These are phyloP conservation scores for Dendrocalamus latiflorus DNA, from an alignment of 202 grass and related monocot species.

Conservation along the genomic window DNA sequence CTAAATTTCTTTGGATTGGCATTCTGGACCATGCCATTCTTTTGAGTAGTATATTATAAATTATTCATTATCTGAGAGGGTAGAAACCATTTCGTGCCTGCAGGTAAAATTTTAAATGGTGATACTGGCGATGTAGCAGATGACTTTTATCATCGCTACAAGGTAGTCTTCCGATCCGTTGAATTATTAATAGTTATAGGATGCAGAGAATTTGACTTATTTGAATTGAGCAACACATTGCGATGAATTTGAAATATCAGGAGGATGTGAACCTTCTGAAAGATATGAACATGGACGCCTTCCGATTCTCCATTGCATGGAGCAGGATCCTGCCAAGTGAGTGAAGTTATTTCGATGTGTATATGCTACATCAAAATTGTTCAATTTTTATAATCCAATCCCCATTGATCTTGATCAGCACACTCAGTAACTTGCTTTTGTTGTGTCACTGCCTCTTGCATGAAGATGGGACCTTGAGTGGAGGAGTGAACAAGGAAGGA, in stretches of 20 bases:
- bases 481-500: conserved; percentile 19
- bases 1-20: too few relatives aligned
- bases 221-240: background rate
- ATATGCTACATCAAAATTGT: too few relatives aligned
- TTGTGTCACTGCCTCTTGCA: background rate
- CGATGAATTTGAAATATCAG: conserved; percentile 15
- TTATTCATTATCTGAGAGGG: too few relatives aligned
- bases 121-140: conserved; percentile 52
- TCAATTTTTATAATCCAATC: too few relatives aligned
- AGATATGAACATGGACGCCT: conserved; percentile 44
- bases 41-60: too few relatives aligned
- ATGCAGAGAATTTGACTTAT: background rate
- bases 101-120: conserved; percentile 54
- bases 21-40: too few relatives aligned
- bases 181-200: too few relatives aligned
- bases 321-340: conserved; percentile 56
- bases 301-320: conserved; percentile 66
- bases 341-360: background rate
- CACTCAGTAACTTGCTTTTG: too few relatives aligned
- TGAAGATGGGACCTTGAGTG: background rate
- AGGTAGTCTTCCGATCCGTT: conserved; percentile 27
- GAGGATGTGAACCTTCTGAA: conserved; percentile 48
- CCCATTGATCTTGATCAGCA: too few relatives aligned
- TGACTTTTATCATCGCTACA: conserved; percentile 64
- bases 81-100: background rate